Base-by-base conservation (phyloP, 1,139 yeast genomes). In the Zygosaccharomyces pseudobailii region DNA sequence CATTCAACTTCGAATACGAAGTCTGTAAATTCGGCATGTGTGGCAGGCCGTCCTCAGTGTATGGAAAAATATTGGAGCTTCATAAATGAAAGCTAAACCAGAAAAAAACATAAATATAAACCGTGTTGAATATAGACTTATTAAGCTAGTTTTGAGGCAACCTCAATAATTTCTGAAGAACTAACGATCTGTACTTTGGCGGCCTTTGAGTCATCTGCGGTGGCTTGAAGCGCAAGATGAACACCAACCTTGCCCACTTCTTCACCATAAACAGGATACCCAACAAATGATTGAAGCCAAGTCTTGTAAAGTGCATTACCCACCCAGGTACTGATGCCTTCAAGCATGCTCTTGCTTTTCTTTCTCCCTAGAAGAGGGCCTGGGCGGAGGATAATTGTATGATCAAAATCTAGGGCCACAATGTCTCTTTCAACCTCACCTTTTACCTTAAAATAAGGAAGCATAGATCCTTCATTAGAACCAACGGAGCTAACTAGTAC, bases 301-400 rank as follows among this genome's bases (percentile, higher is more conserved):
- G 75, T 66, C 19, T 71, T 66, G 49, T 73, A 72, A 5, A 71
- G 30, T 31, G 48, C 56, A 5, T 53, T 47, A 33, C 75, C 76
- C n/a, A 75, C 20, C 6, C 47, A 60, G 4, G 62, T 62, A 4
- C 64, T 55, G 1, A 63, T 5, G 13, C 56, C 57, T 48, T 66
- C 68, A 7, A 66, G 61, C 32, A 67, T 57, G 0, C 79, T 79
- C 52, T 74, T 74, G 27, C 56, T 55, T 5, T 66, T 56, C n/a
- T 70, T 72, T 55, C 94, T 70, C 3, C 94, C 95, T 9, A 84
- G 57, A 36, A 86, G 68, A 0, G 70, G 62, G 9, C 95, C 95
- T 0, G 95, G 95, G 58, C 84, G 74, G 46, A 87, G 63, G 50
- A 87, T 82, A 38, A 85, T 73, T 0, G 87, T 79, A 46, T 78